A percentile compares a stretch with the other conserved stretches of the same genome.
These are phyloP conservation scores for Kluyveromyces dobzhanskii DNA, from an alignment of 805 yeast genomes.

Conservation along the genomic window DNA sequence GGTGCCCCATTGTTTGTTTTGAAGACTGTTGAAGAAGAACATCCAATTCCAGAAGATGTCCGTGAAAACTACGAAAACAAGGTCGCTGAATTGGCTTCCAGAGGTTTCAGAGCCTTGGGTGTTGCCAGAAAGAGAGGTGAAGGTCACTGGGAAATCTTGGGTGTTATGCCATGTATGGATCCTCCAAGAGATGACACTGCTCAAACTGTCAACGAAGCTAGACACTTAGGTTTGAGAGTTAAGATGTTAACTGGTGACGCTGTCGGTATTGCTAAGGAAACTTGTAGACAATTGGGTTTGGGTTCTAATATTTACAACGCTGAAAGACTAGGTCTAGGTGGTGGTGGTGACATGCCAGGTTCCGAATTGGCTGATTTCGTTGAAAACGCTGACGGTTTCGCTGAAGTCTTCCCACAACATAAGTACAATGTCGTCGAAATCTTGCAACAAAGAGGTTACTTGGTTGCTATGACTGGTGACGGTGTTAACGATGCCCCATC, in stretches of 20 bases:
- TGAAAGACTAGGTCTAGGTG: conserved; percentile 92
- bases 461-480: conserved; percentile 99
- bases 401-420: conserved; percentile 98
- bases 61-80: conserved; percentile 93
- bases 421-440: conserved; percentile 93
- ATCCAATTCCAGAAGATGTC: conserved; percentile 89
- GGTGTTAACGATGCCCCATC: conserved; percentile 99
- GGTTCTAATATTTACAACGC: conserved; percentile 97
- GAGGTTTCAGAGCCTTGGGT: conserved; percentile 98
- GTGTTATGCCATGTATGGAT: conserved; percentile 98
- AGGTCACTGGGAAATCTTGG: conserved; percentile 96
- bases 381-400: conserved; percentile 97
- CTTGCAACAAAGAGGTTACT: conserved; percentile 90
- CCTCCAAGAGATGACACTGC: conserved; percentile 99
- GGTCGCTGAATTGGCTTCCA: conserved; percentile 94
- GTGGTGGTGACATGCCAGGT: conserved; percentile 96
- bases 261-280: conserved; percentile 97
- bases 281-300: conserved; percentile 94
- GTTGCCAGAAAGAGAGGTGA: conserved; percentile 98
- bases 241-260: conserved; percentile 99
- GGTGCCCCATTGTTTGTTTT: conserved; percentile 97
- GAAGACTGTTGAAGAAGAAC: conserved; percentile 95
- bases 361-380: conserved; percentile 95
- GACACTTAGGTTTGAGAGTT: conserved; percentile 83
- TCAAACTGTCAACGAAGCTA: conserved; percentile 86